These are phyloP conservation scores for Ganoderma resinaceum DNA, from an alignment of 1,284 basidiomycete genomes.

Conservation along the genomic window DNA sequence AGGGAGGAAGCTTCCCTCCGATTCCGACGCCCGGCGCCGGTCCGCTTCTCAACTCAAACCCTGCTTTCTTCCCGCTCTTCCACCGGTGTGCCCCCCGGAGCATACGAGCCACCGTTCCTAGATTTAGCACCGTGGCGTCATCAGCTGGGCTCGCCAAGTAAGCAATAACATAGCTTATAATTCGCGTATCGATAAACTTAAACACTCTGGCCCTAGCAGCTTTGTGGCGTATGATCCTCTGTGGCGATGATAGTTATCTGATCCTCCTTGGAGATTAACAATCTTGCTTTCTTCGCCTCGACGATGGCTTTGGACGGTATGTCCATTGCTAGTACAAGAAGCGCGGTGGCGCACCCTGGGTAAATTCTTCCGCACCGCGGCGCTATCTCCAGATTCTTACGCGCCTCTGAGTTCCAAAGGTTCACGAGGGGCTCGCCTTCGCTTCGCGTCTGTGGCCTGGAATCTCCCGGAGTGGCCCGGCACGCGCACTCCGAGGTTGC, in stretches of 20 bases:
- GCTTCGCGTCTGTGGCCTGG: not conserved
- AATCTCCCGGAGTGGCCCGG: not conserved
- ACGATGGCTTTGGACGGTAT: not conserved
- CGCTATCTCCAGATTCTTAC: not conserved
- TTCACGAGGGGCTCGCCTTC: not conserved
- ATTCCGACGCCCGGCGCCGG: not conserved
- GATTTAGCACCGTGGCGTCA: not conserved
- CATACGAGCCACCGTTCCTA: not conserved
- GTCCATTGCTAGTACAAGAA: not conserved
- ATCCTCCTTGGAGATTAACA: not conserved
- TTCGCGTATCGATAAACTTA: not conserved
- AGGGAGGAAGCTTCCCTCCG: not conserved
- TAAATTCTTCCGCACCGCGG: not conserved
- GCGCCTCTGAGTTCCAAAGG: conserved; percentile 2
- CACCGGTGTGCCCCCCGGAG: not conserved
- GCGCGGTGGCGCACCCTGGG: not conserved
- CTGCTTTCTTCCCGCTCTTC: not conserved
- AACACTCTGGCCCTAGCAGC: not conserved
- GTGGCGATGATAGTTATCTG: not conserved
- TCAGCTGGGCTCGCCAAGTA: not conserved
- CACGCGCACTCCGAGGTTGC: not conserved
- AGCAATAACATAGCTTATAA: not conserved
- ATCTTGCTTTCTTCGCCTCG: not conserved
- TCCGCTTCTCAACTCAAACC: not conserved
- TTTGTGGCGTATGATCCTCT: not conserved